phyloP scores from a whole-genome alignment of 2,329 filamentous ascomycete species.

The Rutstroemia sp. region DNA sequence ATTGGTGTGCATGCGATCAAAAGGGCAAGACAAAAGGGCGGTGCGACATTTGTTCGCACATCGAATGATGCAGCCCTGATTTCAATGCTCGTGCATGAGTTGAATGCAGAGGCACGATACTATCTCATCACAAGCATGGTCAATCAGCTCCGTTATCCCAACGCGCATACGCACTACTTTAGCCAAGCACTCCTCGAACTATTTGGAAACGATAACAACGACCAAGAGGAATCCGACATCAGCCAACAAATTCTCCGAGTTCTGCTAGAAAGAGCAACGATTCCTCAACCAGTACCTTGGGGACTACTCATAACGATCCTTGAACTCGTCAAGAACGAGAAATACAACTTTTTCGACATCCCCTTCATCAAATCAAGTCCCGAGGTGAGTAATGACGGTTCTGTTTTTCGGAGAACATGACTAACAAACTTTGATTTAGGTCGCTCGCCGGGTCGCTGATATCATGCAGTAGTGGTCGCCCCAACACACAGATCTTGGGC shows the following conservation, averaged over 20 bases:
- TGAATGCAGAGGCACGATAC: constrained; percentile 73
- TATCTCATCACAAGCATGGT: constrained; percentile 77
- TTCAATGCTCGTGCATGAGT: constrained; percentile 66
- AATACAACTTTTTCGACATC: constrained; percentile 85
- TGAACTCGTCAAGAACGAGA: constrained; percentile 86
- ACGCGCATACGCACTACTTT: constrained; percentile 87
- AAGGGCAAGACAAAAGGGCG: constrained; percentile 48
- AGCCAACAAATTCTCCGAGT: constrained; percentile 88
- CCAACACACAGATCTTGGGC: background rate
- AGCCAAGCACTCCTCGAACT: constrained; percentile 77
- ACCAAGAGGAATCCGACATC: constrained; percentile 71
- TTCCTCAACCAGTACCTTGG: constrained; percentile 92
- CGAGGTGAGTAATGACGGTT: constrained; percentile 51
- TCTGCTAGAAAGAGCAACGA: constrained; percentile 78
- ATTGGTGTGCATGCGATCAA: constrained; percentile 67
- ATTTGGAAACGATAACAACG: constrained; percentile 67
- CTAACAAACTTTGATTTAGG: constrained; percentile 13
- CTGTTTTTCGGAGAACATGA: background rate
- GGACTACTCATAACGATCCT: constrained; percentile 81
- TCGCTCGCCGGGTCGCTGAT: constrained; percentile 27
- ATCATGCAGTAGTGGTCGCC: constrained; percentile 18
- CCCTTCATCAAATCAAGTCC: constrained; percentile 86
- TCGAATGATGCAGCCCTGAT: constrained; percentile 65
- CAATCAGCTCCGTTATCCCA: constrained; percentile 88
- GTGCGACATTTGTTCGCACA: constrained; percentile 54